Evolutionary conservation across 495 filamentous ascomycete species (phyloP), one percentile per base, ranked within the genome.

Genomic region (Penicillium pancosmium): DNA sequence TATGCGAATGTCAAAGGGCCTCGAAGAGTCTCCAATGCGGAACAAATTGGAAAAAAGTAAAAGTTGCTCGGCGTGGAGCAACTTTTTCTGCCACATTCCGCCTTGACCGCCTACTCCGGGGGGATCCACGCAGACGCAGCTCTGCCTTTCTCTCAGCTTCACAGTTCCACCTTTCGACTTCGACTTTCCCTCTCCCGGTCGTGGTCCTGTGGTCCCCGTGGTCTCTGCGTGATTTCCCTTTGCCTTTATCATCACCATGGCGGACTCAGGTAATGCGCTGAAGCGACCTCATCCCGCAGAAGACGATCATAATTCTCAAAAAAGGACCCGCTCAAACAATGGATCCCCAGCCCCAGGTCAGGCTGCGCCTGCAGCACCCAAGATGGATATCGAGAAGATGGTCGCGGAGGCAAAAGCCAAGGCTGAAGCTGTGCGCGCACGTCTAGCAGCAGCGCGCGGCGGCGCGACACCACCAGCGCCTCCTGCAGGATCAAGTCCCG

Each of bases 341-440:
- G 83, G 79, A 52, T 85, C 85, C 8, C 83, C 84, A 21, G 65
- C 71, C 46, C 78, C 83, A 19, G 60, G 57, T 12, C 68, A 76
- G 56, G 75, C 72, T 54, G 73, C 70, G 19, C 55, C 67, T 27
- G 51, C 68, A 9, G 48, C 72, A 12, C 75, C 71, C 19, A 82
- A 83, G 58, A 72, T 81, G 49, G 84, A 87, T 62, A 80, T 88
- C 50, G 76, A 78, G 40, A 83, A 82, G 68, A 81, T 86, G 70
- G 76, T 88, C 44, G 85, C 86, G 11, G 85, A 86, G 66, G 86
- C 86, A 38, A 76, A 75, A 62, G 84, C 83, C 12, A 83, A 82
- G 67, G 85, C 85, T 59, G 80, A 83, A 59, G 85, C 82, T 57
- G 74, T 83, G 15, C 82, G 82, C 61, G 83, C 83, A 49, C 78